Evolutionary conservation across 2,329 filamentous ascomycete species (phyloP).

Genomic region (Sarocladium kiliense): DNA sequence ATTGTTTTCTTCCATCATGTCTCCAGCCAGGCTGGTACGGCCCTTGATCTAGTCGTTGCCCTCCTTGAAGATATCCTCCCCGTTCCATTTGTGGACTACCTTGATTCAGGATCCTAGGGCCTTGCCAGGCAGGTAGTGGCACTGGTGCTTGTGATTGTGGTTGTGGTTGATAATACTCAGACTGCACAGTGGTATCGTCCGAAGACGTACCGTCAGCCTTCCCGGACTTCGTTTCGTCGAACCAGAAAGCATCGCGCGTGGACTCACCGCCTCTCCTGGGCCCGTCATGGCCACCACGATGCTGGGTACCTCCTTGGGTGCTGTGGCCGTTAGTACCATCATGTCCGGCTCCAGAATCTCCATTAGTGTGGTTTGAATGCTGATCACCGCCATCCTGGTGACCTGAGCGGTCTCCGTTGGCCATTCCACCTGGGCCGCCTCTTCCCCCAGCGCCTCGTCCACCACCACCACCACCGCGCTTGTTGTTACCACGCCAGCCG

Average conservation of each 20-base stretch:
- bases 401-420: neutral
- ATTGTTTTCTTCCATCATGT: neutral
- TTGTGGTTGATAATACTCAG: neutral
- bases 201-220: conserved; percentile 7
- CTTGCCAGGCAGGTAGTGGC: neutral
- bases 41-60: neutral
- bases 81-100: neutral
- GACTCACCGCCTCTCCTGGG: conserved; percentile 8
- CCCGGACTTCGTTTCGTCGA: neutral
- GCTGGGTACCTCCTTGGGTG: neutral
- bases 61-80: neutral
- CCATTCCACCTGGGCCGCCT: neutral
- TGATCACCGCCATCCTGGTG: neutral
- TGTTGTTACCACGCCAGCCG: conserved; percentile 19
- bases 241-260: neutral
- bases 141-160: neutral
- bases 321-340: neutral
- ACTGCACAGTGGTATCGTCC: neutral
- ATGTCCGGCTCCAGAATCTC: neutral
- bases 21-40: neutral
- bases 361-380: neutral
- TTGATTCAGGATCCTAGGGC: neutral
- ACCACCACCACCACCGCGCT: conserved; percentile 25
- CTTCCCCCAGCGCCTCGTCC: conserved; percentile 14
- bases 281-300: conserved; percentile 9